A percentile compares a stretch with the other conserved stretches of the same genome.
Conservation (phyloP, 768 basidiomycete genomes). For the Serendipita indica region DNA sequence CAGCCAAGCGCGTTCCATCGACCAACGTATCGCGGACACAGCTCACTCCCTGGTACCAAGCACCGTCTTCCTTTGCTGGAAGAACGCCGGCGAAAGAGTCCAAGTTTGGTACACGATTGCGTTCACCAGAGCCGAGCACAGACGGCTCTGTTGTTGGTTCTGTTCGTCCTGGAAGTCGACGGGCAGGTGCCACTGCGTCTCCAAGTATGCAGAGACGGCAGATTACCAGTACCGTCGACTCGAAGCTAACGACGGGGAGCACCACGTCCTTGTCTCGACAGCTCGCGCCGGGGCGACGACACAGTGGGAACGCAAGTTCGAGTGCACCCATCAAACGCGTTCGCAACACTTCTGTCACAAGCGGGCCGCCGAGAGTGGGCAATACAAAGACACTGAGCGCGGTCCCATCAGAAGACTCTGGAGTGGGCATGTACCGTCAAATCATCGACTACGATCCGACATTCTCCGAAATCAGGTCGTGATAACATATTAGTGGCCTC, state of each 20-base stretch:
- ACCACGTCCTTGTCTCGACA: constrained; percentile 45
- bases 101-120: constrained; percentile 76
- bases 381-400: constrained; percentile 19
- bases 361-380: constrained; percentile 31
- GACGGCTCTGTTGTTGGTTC: constrained; percentile 27
- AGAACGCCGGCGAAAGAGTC: constrained; percentile 80
- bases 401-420: constrained; percentile 67
- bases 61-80: constrained; percentile 15
- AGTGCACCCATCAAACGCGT: constrained; percentile 38
- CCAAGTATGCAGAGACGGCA: constrained; percentile 36
- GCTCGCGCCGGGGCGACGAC: constrained; percentile 35
- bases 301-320: constrained; percentile 17
- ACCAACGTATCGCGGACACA: constrained; percentile 16
- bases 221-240: constrained; percentile 39
- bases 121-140: constrained; percentile 44
- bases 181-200: constrained; percentile 28
- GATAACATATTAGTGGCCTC: too few relatives aligned
- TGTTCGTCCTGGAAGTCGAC: constrained; percentile 1
- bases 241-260: background rate
- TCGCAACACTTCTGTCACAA: constrained; percentile 60
- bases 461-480: constrained; percentile 11
- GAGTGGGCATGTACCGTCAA: constrained; percentile 70
- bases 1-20: constrained; percentile 32
- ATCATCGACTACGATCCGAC: constrained; percentile 58
- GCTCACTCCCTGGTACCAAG: constrained; percentile 13